Base-by-base conservation (phyloP, 371 early-diverging fungal genomes). In the Dipsacomyces acuminosporus region DNA sequence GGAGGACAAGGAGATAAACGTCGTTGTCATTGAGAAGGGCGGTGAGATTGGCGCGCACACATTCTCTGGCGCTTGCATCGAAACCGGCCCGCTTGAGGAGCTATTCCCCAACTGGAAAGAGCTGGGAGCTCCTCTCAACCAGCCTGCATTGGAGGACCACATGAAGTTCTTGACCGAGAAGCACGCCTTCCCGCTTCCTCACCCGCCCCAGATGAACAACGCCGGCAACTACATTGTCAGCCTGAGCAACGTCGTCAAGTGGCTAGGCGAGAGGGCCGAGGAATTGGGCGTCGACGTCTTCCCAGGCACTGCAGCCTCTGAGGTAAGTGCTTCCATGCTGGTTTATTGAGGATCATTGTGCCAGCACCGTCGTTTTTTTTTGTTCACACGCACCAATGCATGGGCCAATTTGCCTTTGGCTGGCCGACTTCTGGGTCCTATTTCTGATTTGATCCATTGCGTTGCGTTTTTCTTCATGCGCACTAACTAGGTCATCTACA, bases 61-160 rank as follows among this genome's bases (percentile, higher is more conserved):
- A 15, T 73, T 98, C 17, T 93, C 93, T 41, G 98, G 98, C 19
- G 94, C 94, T 24, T 96, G 97, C 25, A 64, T 98, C 30, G 98
- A 98, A 62, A 87, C 96, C 1, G 81, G 89, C 17, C 93, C 98
- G 0, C 71, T 98, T 59, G 76, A 94, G 55, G 96, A 98, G 73
- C 79, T 98, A 56, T 88, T 98, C 38, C 98, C 98, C 18, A 91
- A 96, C 71, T 98, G 97, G 97, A 91, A 91, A 73, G 96, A 93
- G 54, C 86, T 79, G 58, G 94, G 93, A 9, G 85, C 82, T 56
- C 98, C 98, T 15, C 76, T 98, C 33, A 84, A 88, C 73, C 86
- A 86, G 50, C 94, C 93, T 5, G 98, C 89, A 3, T 70, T 80
- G 6, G 77, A 84, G 24, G 98, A 98, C 74, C 76, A 84, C 2